These are phyloP conservation scores for Diaporthe eres DNA, from an alignment of 2,329 filamentous ascomycete genomes.

Conservation along the genomic window DNA sequence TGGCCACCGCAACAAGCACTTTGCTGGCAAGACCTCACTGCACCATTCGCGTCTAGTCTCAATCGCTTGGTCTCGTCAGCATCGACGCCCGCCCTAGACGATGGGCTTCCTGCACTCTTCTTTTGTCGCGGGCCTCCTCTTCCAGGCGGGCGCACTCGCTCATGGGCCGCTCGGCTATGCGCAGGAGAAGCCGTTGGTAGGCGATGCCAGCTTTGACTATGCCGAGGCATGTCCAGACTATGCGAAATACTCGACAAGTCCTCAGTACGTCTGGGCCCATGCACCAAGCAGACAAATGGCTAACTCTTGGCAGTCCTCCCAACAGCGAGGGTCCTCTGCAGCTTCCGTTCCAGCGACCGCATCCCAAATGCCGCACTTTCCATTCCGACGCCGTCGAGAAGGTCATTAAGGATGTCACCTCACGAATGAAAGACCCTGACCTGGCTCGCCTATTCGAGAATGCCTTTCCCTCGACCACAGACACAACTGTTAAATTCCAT, in stretches of 20 bases:
- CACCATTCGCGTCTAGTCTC: not conserved
- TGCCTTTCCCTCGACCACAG: slow-evolving; percentile 90
- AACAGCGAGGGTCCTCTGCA: slow-evolving; percentile 83
- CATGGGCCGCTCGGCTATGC: slow-evolving; percentile 32
- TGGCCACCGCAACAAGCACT: not conserved
- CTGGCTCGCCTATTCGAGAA: slow-evolving; percentile 95
- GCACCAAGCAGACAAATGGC: slow-evolving; percentile 41
- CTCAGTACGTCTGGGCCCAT: slow-evolving; percentile 64
- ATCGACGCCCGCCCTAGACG: not conserved
- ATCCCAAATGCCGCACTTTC: slow-evolving; percentile 88
- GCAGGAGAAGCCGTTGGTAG: slow-evolving; percentile 50
- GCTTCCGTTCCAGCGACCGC: slow-evolving; percentile 89
- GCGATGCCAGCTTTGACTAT: slow-evolving; percentile 50
- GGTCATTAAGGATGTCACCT: slow-evolving; percentile 86
- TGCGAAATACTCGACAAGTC: slow-evolving; percentile 68
- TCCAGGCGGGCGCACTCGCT: slow-evolving; percentile 9
- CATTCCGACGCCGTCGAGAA: slow-evolving; percentile 87
- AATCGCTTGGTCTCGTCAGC: slow-evolving; percentile 5
- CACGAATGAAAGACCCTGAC: slow-evolving; percentile 85
- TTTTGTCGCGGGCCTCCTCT: slow-evolving; percentile 16
- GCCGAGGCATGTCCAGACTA: slow-evolving; percentile 74
- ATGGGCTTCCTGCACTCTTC: slow-evolving; percentile 27
- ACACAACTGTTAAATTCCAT: slow-evolving; percentile 92
- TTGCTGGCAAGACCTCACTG: not conserved
- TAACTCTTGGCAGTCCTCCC: slow-evolving; percentile 71